A percentile compares a stretch with the other conserved stretches of the same genome.
Conservation (phyloP, 2,329 filamentous ascomycete genomes). For the Lecanoromycetidae sp. region DNA sequence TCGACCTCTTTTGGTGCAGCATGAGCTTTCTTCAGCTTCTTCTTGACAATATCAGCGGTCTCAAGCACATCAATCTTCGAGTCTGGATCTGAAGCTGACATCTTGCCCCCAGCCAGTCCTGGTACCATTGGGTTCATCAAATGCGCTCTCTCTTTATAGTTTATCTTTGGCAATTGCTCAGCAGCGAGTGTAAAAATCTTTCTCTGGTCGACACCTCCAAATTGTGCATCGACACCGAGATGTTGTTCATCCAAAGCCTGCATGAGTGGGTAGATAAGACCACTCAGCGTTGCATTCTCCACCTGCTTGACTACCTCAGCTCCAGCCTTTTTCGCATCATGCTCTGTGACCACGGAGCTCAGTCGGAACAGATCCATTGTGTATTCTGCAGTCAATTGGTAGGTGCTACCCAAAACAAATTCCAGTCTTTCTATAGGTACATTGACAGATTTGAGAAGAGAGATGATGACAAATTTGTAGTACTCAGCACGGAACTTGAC, state of each 20-base stretch:
- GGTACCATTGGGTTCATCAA: conserved; percentile 83
- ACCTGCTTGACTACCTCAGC: conserved; percentile 92
- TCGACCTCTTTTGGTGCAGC: conserved; percentile 65
- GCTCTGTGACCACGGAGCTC: conserved; percentile 56
- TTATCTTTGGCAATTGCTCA: conserved; percentile 73
- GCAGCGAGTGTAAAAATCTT: conserved; percentile 81
- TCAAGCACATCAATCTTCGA: conserved; percentile 94
- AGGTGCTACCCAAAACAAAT: conserved; percentile 74
- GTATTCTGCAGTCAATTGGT: conserved; percentile 59
- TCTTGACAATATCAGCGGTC: conserved; percentile 56
- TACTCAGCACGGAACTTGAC: conserved; percentile 72
- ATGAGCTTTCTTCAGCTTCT: conserved; percentile 78
- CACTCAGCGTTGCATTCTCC: conserved; percentile 59
- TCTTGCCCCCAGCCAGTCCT: conserved; percentile 72
- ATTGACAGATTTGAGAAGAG: conserved; percentile 62
- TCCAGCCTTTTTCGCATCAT: conserved; percentile 80
- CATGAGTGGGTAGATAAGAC: conserved; percentile 72
- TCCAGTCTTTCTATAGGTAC: conserved; percentile 67
- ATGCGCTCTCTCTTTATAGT: conserved; percentile 65
- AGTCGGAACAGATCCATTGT: conserved; percentile 81
- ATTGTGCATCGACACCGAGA: conserved; percentile 75
- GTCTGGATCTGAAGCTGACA: conserved; percentile 54
- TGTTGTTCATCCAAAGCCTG: conserved; percentile 88
- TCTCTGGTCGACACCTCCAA: conserved; percentile 75
- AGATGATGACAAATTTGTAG: conserved; percentile 66